These are phyloP conservation scores for Cystofilobasidium macerans DNA, from an alignment of 768 basidiomycete species.

Conservation along the genomic window DNA sequence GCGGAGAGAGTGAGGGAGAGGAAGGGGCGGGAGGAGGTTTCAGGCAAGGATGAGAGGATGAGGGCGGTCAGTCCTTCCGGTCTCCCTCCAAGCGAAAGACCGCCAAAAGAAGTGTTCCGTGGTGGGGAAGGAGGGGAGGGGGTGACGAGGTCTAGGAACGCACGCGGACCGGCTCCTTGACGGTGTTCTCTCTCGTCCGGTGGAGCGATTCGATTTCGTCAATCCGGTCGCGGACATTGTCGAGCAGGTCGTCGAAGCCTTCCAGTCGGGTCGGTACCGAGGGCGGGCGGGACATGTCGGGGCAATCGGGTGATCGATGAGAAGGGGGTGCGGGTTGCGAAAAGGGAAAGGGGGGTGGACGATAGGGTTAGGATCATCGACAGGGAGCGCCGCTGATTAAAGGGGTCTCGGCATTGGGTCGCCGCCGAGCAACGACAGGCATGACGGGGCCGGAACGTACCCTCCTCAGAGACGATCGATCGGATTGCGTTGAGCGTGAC, in stretches of 20 bases:
- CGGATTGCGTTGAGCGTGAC: constrained; percentile 16
- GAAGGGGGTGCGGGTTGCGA: not conserved
- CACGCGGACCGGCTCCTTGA: constrained; percentile 32
- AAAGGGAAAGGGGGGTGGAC: not conserved
- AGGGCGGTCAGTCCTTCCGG: not conserved
- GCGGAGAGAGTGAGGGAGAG: no score
- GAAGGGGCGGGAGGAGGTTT: no score
- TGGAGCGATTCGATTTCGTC: constrained; percentile 80
- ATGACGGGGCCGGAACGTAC: not conserved
- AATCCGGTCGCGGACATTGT: constrained; percentile 61
- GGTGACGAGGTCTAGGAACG: not conserved
- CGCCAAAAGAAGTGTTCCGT: not conserved
- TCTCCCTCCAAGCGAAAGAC: no score
- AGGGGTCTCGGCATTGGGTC: no score
- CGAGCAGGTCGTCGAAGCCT: constrained; percentile 66
- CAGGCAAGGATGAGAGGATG: not conserved
- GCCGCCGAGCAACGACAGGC: no score
- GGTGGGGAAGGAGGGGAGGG: not conserved
- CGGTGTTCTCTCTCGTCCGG: constrained; percentile 64
- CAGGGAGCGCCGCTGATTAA: no score
- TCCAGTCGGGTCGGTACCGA: constrained; percentile 45
- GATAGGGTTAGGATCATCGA: no score
- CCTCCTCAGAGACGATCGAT: constrained; percentile 12
- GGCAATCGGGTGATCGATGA: not conserved
- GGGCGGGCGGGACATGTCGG: no score